Conservation (phyloP, 208 protist species). For the Leishmania tarentolae region DNA sequence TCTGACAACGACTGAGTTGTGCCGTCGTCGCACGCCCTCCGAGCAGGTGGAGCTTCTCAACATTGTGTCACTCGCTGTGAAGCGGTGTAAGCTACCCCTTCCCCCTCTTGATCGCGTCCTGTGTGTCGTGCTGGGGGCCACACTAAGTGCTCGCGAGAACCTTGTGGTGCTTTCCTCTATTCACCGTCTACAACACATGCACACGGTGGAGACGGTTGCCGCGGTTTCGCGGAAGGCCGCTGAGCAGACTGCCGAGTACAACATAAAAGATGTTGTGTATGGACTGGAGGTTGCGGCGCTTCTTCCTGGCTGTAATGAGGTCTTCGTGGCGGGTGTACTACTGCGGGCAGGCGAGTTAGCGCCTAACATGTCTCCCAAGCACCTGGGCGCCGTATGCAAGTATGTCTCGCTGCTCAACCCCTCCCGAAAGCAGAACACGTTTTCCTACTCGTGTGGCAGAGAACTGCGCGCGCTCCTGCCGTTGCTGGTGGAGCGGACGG, state of each 20-base stretch:
- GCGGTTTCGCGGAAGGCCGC: conserved; percentile 57
- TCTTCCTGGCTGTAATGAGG: conserved; percentile 50
- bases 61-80: conserved; percentile 63
- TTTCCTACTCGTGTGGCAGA: conserved; percentile 44
- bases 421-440: conserved; percentile 36
- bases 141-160: conserved; percentile 48
- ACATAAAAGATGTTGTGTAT: conserved; percentile 65
- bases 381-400: conserved; percentile 75
- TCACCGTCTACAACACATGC: conserved; percentile 50
- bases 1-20: conserved; percentile 36
- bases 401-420: conserved; percentile 70
- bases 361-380: conserved; percentile 37
- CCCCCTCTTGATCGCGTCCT: conserved; percentile 59
- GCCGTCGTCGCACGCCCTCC: conserved; percentile 10
- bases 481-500: conserved; percentile 56
- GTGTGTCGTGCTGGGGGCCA: conserved; percentile 32
- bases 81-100: conserved; percentile 66
- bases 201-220: conserved; percentile 42
- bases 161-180: conserved; percentile 72
- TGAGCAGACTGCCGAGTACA: conserved; percentile 51
- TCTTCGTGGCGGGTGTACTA: conserved; percentile 58
- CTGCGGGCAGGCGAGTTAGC: conserved; percentile 44
- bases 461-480: conserved; percentile 72
- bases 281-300: conserved; percentile 66
- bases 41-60: conserved; percentile 51